Conservation (phyloP, 2,329 filamentous ascomycete species). For the Pseudogymnoascus sp. region DNA sequence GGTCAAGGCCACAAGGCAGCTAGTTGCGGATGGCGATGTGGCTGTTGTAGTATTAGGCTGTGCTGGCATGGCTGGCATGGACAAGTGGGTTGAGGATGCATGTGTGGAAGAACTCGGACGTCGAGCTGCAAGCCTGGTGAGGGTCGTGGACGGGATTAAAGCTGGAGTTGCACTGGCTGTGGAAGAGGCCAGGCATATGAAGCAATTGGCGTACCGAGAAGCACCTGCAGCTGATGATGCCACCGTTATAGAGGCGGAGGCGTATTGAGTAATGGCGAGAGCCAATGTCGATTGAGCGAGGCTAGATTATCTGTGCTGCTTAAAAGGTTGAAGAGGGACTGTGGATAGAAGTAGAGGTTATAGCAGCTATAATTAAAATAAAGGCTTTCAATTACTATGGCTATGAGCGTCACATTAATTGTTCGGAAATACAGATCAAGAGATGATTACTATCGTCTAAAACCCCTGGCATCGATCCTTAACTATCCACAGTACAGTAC, state of each 20-base stretch:
- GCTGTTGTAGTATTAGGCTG: conserved; percentile 76
- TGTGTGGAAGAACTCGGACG: conserved; percentile 58
- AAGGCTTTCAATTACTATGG: too few species aligned
- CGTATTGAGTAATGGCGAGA: neutral
- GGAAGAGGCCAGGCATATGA: conserved; percentile 1
- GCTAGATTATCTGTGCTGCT: neutral
- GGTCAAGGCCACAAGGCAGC: conserved; percentile 59
- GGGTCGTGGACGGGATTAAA: conserved; percentile 74
- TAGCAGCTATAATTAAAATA: too few species aligned
- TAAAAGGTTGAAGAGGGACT: too few species aligned
- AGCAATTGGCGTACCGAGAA: neutral
- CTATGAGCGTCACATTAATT: too few species aligned
- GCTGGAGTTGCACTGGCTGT: conserved; percentile 46
- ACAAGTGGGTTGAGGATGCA: conserved; percentile 65
- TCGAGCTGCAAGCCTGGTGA: conserved; percentile 50
- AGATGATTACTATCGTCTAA: too few species aligned
- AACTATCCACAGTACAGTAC: too few species aligned
- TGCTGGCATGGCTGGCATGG: conserved; percentile 84
- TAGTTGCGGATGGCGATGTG: conserved; percentile 54
- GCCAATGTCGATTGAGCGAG: neutral
- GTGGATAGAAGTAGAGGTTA: too few species aligned
- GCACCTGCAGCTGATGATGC: neutral
- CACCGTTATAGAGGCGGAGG: neutral
- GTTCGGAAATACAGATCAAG: too few species aligned
- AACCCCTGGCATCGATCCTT: too few species aligned